Conservation (phyloP, 78 protist species). For the Monocercomonoides exilis region DNA sequence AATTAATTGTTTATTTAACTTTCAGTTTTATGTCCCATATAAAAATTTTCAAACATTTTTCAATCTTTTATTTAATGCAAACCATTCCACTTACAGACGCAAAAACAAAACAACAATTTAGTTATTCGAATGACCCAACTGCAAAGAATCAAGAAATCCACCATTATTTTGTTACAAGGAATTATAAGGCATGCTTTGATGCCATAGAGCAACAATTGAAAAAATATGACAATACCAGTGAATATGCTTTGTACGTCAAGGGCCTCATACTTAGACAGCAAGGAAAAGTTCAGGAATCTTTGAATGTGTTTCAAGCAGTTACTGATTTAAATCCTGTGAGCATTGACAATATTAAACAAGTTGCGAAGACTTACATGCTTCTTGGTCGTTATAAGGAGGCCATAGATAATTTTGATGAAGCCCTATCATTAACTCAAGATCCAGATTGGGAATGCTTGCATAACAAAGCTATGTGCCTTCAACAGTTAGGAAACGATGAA, state of each 20-base stretch:
- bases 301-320: conserved; percentile 52
- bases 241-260: conserved; percentile 56
- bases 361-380: conserved; percentile 41
- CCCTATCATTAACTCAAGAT: neutral
- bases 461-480: conserved; percentile 57
- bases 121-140: no score
- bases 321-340: conserved; percentile 48
- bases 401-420: conserved; percentile 48
- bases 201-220: conserved; percentile 1
- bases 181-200: neutral
- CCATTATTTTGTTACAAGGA: neutral
- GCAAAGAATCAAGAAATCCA: conserved; percentile 12
- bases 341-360: conserved; percentile 55
- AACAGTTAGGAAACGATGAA: neutral
- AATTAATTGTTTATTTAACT: no score
- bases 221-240: conserved; percentile 12
- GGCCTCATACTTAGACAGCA: conserved; percentile 53
- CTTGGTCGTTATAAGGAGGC: conserved; percentile 57
- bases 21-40: no score
- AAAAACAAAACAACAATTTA: no score
- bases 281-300: conserved; percentile 61
- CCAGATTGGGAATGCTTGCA: conserved; percentile 43
- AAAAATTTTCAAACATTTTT: no score
- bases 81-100: no score
- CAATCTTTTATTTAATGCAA: no score